phyloP scores from a whole-genome alignment of 352 stramenopile species.

The Stramenopiles sp. region DNA sequence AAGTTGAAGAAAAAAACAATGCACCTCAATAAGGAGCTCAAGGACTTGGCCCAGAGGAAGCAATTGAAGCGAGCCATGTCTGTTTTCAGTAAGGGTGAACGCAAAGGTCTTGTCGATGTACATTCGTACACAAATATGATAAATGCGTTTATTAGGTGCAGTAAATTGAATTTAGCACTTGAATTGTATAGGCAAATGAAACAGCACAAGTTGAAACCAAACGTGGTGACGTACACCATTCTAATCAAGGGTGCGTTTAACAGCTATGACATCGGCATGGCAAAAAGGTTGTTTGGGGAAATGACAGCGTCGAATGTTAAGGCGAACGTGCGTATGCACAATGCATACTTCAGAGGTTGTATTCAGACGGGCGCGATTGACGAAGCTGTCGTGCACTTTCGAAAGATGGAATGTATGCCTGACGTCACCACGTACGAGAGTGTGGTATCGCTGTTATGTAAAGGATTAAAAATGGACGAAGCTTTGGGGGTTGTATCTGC shows the following conservation, averaged over 20 bases:
- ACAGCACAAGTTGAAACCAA: not conserved
- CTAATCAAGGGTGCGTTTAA: not conserved
- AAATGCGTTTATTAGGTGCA: not conserved
- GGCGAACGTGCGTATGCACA: slow-evolving; percentile 20
- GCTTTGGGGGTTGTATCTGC: slow-evolving; percentile 13
- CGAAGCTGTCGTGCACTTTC: slow-evolving; percentile 13
- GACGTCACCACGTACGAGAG: slow-evolving; percentile 21
- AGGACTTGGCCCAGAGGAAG: not conserved
- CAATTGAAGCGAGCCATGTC: not conserved
- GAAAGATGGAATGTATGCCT: slow-evolving; percentile 14
- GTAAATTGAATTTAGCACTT: not conserved
- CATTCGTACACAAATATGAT: slow-evolving; percentile 1
- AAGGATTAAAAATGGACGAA: slow-evolving; percentile 19
- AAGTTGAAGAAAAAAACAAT: not conserved
- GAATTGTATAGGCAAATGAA: not conserved
- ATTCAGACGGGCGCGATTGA: slow-evolving; percentile 13
- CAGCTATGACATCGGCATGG: not conserved
- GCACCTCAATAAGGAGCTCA: not conserved
- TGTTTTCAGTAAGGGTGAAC: not conserved
- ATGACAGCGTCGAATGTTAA: slow-evolving; percentile 14
- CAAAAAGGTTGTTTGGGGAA: not conserved
- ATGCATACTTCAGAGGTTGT: slow-evolving; percentile 21
- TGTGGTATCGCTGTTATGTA: slow-evolving; percentile 15
- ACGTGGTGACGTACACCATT: not conserved
- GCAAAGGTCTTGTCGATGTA: not conserved